Evolutionary conservation across 2,329 filamentous ascomycete genomes (phyloP).

Genomic region (Coleophoma crateriformis): DNA sequence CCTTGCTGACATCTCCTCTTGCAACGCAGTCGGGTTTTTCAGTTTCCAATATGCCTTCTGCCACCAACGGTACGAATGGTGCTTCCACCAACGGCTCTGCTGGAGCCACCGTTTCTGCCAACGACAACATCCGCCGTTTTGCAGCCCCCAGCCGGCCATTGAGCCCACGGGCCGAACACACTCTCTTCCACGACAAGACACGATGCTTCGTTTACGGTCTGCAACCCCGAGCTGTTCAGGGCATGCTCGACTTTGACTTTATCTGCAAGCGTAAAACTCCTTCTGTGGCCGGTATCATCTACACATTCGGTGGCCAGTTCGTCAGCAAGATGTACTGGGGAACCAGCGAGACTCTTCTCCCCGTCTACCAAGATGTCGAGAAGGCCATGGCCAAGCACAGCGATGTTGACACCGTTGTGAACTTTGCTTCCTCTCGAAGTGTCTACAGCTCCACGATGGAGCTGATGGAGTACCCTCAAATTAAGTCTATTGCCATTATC

Average conservation of each 20-base stretch:
- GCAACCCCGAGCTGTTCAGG: slow-evolving; percentile 87
- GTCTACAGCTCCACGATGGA: slow-evolving; percentile 99
- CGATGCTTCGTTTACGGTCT: slow-evolving; percentile 99
- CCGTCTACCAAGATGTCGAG: slow-evolving; percentile 90
- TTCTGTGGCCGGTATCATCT: slow-evolving; percentile 98
- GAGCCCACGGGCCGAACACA: slow-evolving; percentile 82
- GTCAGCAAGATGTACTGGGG: slow-evolving; percentile 99
- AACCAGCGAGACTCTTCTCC: slow-evolving; percentile 96
- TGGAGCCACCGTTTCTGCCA: slow-evolving; percentile 56
- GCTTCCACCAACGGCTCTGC: slow-evolving; percentile 40
- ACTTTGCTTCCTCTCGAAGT: slow-evolving; percentile 98
- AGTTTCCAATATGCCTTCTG: slow-evolving; percentile 24
- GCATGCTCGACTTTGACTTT: slow-evolving; percentile 99
- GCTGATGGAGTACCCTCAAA: slow-evolving; percentile 93
- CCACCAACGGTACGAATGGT: slow-evolving; percentile 44
- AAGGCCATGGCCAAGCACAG: slow-evolving; percentile 96
- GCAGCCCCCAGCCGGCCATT: slow-evolving; percentile 84
- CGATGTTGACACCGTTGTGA: slow-evolving; percentile 96
- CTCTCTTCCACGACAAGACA: slow-evolving; percentile 98
- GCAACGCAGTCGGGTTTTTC: not conserved
- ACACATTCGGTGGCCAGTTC: slow-evolving; percentile 99
- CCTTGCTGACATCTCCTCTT: not conserved
- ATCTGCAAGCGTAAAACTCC: slow-evolving; percentile 98
- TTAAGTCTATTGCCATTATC: slow-evolving; percentile 99
- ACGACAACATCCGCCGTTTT: slow-evolving; percentile 99